Conservation (phyloP, 2,329 filamentous ascomycete genomes). For the Verticillium nonalfalfae region DNA sequence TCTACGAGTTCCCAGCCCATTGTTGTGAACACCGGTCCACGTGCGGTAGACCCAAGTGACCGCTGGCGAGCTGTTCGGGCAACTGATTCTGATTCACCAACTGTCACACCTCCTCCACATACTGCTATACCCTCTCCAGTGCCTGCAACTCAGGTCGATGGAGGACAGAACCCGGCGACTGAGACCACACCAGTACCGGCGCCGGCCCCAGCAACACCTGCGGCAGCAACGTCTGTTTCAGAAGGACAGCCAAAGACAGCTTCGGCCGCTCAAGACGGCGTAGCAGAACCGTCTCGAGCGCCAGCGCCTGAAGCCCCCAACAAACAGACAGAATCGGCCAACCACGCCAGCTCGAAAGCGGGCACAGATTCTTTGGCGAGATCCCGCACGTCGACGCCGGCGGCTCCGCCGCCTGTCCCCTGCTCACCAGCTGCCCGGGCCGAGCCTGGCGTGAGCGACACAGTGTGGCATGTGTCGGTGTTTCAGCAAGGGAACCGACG, state of each 20-base stretch:
- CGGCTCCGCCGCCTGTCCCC: neutral
- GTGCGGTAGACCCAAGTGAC: neutral
- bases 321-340: neutral
- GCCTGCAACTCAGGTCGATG: neutral
- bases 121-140: no score
- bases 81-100: constrained; percentile 9
- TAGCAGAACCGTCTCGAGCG: no score
- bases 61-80: constrained; percentile 7
- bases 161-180: neutral
- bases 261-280: no score
- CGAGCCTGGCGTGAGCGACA: neutral
- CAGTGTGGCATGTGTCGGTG: constrained; percentile 4
- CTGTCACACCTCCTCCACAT: neutral
- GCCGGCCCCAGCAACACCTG: no score
- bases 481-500: constrained; percentile 5
- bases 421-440: neutral
- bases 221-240: no score
- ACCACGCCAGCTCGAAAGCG: neutral
- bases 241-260: no score
- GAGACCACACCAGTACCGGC: neutral
- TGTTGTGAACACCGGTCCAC: neutral
- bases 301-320: neutral
- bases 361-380: neutral
- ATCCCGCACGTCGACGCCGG: neutral
- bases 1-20: neutral